Evolutionary conservation across 2,329 filamentous ascomycete genomes (phyloP).

Genomic region (Venturia asperata): DNA sequence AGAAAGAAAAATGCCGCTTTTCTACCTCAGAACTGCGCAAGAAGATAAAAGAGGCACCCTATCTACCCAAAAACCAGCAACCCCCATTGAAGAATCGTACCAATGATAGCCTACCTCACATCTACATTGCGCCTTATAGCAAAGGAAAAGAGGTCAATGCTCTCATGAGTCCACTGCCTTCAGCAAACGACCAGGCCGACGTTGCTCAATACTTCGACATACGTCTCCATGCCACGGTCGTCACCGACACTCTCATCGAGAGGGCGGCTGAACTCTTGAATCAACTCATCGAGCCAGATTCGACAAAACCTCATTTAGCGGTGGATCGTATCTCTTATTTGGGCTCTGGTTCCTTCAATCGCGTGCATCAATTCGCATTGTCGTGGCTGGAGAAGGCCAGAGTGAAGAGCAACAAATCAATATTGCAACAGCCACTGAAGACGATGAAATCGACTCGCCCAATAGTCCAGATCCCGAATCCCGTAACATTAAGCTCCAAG

Average conservation of each 20-base stretch:
- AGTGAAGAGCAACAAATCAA: background rate
- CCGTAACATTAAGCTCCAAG: background rate
- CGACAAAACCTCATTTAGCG: background rate
- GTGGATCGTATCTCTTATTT: background rate
- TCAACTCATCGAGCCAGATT: background rate
- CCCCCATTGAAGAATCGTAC: background rate
- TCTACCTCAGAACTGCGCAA: background rate
- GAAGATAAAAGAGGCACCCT: background rate
- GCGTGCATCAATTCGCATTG: background rate
- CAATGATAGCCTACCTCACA: background rate
- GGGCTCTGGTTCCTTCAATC: background rate
- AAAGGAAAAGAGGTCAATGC: background rate
- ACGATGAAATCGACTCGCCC: background rate
- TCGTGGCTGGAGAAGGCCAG: background rate
- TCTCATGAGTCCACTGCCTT: background rate
- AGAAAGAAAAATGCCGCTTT: background rate
- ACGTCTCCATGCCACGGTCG: background rate
- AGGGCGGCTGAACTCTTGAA: background rate
- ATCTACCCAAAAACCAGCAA: background rate
- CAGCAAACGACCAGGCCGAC: background rate
- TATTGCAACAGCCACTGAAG: background rate
- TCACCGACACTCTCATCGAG: background rate
- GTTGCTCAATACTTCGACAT: background rate
- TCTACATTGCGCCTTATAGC: constrained; percentile 5
- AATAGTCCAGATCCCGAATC: background rate